Percentiles rank a stretch among this genome's conserved stretches.
These are phyloP conservation scores for Apophysomyces sp. DNA, from an alignment of 371 early-diverging fungal genomes.

Conservation along the genomic window DNA sequence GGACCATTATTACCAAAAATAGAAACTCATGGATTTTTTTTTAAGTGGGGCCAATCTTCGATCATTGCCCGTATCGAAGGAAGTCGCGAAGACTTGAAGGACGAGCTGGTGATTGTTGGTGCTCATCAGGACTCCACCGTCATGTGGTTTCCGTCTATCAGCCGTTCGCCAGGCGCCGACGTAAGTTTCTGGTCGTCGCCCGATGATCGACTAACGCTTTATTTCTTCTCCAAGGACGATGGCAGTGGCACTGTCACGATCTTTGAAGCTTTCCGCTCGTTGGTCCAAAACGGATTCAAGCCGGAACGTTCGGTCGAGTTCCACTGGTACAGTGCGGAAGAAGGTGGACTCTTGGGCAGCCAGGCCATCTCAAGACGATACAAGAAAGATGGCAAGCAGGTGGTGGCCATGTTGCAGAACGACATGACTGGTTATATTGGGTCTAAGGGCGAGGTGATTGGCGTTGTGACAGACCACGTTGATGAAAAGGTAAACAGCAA, in stretches of 20 bases:
- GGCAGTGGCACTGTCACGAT: slow-evolving; percentile 90
- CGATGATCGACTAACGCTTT: no score
- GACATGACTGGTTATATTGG: slow-evolving; percentile 85
- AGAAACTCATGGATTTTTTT: background rate
- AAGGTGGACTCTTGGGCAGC: slow-evolving; percentile 88
- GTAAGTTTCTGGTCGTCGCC: slow-evolving; percentile 20
- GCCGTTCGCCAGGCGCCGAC: slow-evolving; percentile 84
- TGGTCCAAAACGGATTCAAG: slow-evolving; percentile 67
- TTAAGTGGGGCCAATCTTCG: slow-evolving; percentile 49
- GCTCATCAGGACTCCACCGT: slow-evolving; percentile 95
- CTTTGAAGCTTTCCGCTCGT: slow-evolving; percentile 79
- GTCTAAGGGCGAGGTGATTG: slow-evolving; percentile 66
- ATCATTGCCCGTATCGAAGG: slow-evolving; percentile 72
- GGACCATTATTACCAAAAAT: background rate
- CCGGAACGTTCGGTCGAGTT: slow-evolving; percentile 89
- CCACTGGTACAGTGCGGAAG: slow-evolving; percentile 94
- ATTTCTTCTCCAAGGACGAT: slow-evolving; percentile 87
- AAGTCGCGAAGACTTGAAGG: slow-evolving; percentile 38
- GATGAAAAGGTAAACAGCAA: slow-evolving; percentile 44
- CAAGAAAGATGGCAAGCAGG: slow-evolving; percentile 48
- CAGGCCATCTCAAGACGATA: slow-evolving; percentile 82
- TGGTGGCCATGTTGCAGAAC: slow-evolving; percentile 76
- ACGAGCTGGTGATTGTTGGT: slow-evolving; percentile 78
- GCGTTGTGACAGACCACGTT: slow-evolving; percentile 83
- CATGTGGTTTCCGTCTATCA: slow-evolving; percentile 80